These are phyloP conservation scores for Rutstroemia sydowiana DNA, from an alignment of 2,329 filamentous ascomycete genomes.

Conservation along the genomic window DNA sequence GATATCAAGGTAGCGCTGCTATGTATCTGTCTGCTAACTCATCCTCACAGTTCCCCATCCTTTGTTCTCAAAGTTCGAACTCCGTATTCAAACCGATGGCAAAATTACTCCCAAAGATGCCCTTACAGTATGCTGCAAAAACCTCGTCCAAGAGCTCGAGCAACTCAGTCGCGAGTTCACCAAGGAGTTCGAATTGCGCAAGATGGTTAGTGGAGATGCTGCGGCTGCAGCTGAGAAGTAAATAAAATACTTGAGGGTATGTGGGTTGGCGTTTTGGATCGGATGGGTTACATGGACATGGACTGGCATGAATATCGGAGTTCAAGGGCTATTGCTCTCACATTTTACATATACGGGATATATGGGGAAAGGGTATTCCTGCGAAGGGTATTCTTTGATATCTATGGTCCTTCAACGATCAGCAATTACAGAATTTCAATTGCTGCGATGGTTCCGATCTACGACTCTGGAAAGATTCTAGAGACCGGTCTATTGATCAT, in stretches of 20 bases:
- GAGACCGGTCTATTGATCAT: no score
- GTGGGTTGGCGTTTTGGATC: not conserved
- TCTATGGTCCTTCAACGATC: no score
- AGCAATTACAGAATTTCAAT: no score
- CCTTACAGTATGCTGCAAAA: conserved; percentile 70
- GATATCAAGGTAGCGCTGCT: no score
- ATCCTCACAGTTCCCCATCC: conserved; percentile 32
- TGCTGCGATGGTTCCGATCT: no score
- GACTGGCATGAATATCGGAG: not conserved
- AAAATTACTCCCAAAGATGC: conserved; percentile 83
- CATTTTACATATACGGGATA: no score
- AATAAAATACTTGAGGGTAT: not conserved
- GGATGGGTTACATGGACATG: not conserved
- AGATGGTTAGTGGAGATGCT: conserved; percentile 56
- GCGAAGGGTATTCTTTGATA: no score
- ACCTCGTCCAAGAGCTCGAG: conserved; percentile 73
- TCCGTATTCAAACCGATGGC: conserved; percentile 90
- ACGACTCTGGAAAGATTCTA: no score
- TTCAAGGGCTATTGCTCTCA: not conserved
- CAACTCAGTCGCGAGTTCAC: conserved; percentile 82
- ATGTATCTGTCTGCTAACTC: not conserved
- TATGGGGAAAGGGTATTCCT: no score
- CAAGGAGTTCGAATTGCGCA: conserved; percentile 82
- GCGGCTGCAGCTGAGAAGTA: conserved; percentile 11
- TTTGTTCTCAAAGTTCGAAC: conserved; percentile 47